A percentile compares a stretch with the other conserved stretches of the same genome.
phyloP scores from a whole-genome alignment of 2,329 filamentous ascomycete species.

The Pseudogymnoascus sp. region DNA sequence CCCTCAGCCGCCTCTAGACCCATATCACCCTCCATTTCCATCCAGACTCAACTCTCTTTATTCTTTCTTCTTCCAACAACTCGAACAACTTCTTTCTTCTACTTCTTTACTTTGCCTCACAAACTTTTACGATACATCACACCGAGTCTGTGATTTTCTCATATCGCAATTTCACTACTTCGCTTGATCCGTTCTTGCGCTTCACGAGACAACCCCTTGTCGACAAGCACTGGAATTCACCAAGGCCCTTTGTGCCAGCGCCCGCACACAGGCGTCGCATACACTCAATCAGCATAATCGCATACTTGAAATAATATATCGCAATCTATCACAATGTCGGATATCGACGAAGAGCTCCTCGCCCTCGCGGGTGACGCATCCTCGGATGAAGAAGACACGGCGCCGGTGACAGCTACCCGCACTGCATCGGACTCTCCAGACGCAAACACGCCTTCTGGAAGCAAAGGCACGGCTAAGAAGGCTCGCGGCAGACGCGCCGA shows the following conservation, averaged over 20 bases:
- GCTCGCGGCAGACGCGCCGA: conserved; percentile 48
- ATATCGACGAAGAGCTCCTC: conserved; percentile 88
- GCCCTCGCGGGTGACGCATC: conserved; percentile 77
- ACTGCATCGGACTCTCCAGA: conserved; percentile 38
- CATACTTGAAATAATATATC: background rate
- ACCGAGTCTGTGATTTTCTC: background rate
- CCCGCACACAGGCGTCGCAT: background rate
- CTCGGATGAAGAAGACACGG: conserved; percentile 46
- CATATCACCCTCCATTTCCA: background rate
- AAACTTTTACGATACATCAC: background rate
- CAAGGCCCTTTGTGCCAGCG: background rate
- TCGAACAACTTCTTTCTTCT: background rate
- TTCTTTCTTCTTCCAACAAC: background rate
- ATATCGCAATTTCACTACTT: background rate
- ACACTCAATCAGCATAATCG: background rate
- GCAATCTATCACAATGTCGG: conserved; percentile 55
- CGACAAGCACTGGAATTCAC: background rate
- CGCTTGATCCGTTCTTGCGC: background rate
- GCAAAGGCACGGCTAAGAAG: conserved; percentile 38
- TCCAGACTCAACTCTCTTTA: background rate
- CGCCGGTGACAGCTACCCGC: conserved; percentile 28
- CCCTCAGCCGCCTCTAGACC: background rate
- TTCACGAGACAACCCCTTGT: background rate
- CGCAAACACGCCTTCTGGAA: conserved; percentile 34
- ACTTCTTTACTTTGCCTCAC: background rate